These are phyloP conservation scores for Pseudocercospora fuligena DNA, from an alignment of 2,329 filamentous ascomycete genomes.

Conservation along the genomic window DNA sequence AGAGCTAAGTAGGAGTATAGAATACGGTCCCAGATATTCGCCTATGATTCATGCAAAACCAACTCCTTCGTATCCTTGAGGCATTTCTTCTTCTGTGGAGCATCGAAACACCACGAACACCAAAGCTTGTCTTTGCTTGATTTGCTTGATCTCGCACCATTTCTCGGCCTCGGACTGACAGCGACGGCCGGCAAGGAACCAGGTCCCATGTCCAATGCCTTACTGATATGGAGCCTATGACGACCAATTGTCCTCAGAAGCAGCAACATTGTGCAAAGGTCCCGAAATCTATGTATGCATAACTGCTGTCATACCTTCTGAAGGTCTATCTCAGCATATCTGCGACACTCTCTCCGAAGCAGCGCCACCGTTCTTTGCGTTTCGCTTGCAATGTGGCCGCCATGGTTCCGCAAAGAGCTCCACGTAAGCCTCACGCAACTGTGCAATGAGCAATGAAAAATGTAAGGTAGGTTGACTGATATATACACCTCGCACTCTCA, in stretches of 20 bases:
- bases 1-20: too few species aligned
- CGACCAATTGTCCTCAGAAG: not conserved
- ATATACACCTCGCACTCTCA: not conserved
- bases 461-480: slow-evolving; percentile 4
- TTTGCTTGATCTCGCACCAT: not conserved
- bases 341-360: slow-evolving; percentile 6
- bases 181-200: not conserved
- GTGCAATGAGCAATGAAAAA: not conserved
- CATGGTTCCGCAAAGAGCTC: slow-evolving; percentile 6
- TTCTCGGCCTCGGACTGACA: slow-evolving; percentile 14
- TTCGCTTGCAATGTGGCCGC: slow-evolving; percentile 1
- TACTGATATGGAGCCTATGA: slow-evolving; percentile 4
- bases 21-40: too few species aligned
- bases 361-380: slow-evolving; percentile 1
- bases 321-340: not conserved
- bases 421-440: not conserved
- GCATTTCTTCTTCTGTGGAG: slow-evolving; percentile 5
- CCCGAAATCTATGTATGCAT: not conserved
- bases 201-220: not conserved
- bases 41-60: too few species aligned
- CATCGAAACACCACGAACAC: not conserved
- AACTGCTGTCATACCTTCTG: not conserved
- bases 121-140: slow-evolving; percentile 12
- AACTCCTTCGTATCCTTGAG: too few species aligned
- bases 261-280: slow-evolving; percentile 7